These are phyloP conservation scores for Arxiozyma slooffiae DNA, from an alignment of 1,139 yeast genomes.

Conservation along the genomic window DNA sequence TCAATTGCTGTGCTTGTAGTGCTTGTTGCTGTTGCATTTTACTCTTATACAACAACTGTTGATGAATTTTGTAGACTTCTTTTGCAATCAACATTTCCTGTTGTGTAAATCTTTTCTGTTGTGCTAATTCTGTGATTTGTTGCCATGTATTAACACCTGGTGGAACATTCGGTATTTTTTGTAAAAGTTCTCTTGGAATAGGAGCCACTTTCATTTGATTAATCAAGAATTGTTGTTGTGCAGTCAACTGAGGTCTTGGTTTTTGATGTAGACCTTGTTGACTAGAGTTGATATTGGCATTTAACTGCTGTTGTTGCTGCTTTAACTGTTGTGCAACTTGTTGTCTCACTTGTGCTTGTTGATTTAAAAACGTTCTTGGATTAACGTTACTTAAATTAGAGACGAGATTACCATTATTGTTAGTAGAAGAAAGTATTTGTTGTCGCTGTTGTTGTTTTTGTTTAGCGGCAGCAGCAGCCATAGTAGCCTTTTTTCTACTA, in stretches of 20 bases:
- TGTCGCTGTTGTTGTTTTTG: slow-evolving; percentile 14
- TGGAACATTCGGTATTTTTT: slow-evolving; percentile 70
- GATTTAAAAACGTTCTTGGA: slow-evolving; percentile 38
- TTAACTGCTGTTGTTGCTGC: slow-evolving; percentile 19
- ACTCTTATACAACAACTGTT: slow-evolving; percentile 28
- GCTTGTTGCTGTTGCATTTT: slow-evolving; percentile 22
- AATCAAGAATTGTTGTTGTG: slow-evolving; percentile 30
- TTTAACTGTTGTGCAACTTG: slow-evolving; percentile 33
- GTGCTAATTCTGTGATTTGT: slow-evolving; percentile 63
- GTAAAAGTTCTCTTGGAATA: slow-evolving; percentile 65
- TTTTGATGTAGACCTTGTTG: slow-evolving; percentile 19
- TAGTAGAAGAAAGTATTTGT: slow-evolving; percentile 3
- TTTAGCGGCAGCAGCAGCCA: slow-evolving; percentile 9
- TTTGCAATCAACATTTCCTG: slow-evolving; percentile 33
- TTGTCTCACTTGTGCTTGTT: slow-evolving; percentile 44
- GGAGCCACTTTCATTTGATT: slow-evolving; percentile 46
- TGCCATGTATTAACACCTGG: slow-evolving; percentile 79
- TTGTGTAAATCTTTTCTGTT: slow-evolving; percentile 36
- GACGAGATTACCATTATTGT: slow-evolving; percentile 10
- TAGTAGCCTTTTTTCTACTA: slow-evolving; percentile 19
- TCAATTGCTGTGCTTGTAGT: slow-evolving; percentile 14
- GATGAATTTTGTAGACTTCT: slow-evolving; percentile 33
- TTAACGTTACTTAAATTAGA: slow-evolving; percentile 23
- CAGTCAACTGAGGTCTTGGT: slow-evolving; percentile 26
- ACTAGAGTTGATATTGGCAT: slow-evolving; percentile 22